These are phyloP conservation scores for Phytophthora ramorum DNA, from an alignment of 352 stramenopile genomes.

Conservation along the genomic window DNA sequence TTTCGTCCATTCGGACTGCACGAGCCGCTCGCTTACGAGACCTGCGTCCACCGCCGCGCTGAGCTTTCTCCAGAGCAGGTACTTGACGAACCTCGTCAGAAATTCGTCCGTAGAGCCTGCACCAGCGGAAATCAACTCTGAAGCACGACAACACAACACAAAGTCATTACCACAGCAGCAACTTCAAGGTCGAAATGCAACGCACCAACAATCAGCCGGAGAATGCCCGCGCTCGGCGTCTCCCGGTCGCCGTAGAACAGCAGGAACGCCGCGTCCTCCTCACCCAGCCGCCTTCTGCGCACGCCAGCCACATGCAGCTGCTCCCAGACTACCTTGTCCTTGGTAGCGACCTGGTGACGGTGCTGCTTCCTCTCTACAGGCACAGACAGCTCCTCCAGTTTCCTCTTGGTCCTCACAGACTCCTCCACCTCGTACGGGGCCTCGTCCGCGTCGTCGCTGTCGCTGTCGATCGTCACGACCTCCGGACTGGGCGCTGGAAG, in stretches of 20 bases:
- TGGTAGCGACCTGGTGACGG: slow-evolving; percentile 10
- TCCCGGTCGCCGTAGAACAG: slow-evolving; percentile 73
- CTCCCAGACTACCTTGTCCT: slow-evolving; percentile 15
- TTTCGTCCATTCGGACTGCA: slow-evolving; percentile 83
- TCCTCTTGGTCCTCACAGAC: slow-evolving; percentile 33
- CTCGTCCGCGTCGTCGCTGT: slow-evolving; percentile 33
- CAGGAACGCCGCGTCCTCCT: slow-evolving; percentile 73
- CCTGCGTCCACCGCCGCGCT: slow-evolving; percentile 45
- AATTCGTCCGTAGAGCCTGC: slow-evolving; percentile 41
- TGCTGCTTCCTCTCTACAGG: slow-evolving; percentile 29
- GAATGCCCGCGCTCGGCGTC: slow-evolving; percentile 47
- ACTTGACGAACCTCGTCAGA: slow-evolving; percentile 49
- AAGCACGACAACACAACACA: slow-evolving; percentile 6
- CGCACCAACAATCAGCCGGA: slow-evolving; percentile 69
- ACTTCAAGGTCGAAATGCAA: slow-evolving; percentile 13
- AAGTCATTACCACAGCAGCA: slow-evolving; percentile 4
- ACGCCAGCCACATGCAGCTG: slow-evolving; percentile 20
- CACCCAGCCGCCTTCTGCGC: slow-evolving; percentile 48
- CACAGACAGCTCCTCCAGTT: slow-evolving; percentile 25
- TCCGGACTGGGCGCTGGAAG: slow-evolving; percentile 6
- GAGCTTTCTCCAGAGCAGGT: slow-evolving; percentile 63
- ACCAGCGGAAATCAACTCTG: slow-evolving; percentile 62
- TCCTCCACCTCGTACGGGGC: slow-evolving; percentile 21
- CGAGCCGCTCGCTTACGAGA: slow-evolving; percentile 43
- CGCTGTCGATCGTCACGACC: slow-evolving; percentile 48